phyloP scores from a whole-genome alignment of 805 yeast species.

The Candida arabinofermentans region DNA sequence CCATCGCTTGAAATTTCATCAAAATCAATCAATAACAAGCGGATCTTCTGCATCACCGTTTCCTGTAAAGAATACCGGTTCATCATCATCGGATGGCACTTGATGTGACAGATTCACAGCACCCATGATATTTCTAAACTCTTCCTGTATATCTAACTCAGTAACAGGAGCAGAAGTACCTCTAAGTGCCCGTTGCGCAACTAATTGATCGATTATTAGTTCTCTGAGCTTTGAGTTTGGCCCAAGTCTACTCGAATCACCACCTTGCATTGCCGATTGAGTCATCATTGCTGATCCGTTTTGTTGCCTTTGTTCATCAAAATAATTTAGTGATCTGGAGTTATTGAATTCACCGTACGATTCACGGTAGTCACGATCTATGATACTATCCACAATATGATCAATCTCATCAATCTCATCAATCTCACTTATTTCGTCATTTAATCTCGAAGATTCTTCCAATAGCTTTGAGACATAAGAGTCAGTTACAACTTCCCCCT shows the following conservation, averaged over 20 bases:
- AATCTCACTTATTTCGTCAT: conserved; percentile 6
- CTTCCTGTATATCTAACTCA: neutral
- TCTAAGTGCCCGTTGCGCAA: too few species aligned
- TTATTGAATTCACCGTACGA: conserved; percentile 1
- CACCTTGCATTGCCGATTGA: too few species aligned
- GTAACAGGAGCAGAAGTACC: too few species aligned
- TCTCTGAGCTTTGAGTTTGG: too few species aligned
- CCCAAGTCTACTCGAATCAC: too few species aligned
- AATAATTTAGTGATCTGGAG: neutral
- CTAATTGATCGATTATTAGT: too few species aligned
- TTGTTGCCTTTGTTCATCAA: neutral
- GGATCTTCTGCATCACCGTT: conserved; percentile 32
- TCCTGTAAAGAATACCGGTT: conserved; percentile 28
- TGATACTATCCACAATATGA: conserved; percentile 7
- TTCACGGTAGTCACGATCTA: neutral
- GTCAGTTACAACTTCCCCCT: too few species aligned
- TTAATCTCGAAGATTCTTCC: conserved; percentile 1
- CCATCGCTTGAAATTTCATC: neutral
- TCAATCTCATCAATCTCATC: conserved; percentile 12
- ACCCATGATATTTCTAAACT: neutral
- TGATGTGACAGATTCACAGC: neutral
- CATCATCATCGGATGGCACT: neutral
- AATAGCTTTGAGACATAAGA: conserved; percentile 15
- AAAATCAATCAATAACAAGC: conserved; percentile 25
- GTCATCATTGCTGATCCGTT: too few species aligned